These are phyloP conservation scores for Harrya chromipes DNA, from an alignment of 768 basidiomycete species.

Conservation along the genomic window DNA sequence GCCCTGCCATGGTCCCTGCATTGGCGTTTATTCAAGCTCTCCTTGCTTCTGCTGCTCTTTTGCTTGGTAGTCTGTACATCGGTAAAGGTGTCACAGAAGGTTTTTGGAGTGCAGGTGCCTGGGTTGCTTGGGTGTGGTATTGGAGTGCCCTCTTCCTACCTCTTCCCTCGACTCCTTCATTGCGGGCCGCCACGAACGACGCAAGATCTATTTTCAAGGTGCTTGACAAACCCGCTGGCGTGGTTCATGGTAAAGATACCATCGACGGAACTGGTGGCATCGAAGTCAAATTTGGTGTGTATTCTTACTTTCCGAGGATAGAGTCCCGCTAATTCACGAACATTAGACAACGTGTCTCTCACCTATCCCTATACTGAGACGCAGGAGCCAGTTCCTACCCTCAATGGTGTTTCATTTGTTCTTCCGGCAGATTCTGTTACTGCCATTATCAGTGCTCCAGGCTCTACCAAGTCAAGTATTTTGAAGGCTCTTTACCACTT, in stretches of 20 bases:
- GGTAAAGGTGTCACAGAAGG: slow-evolving; percentile 28
- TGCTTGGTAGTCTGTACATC: slow-evolving; percentile 52
- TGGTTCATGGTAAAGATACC: slow-evolving; percentile 76
- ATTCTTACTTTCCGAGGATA: background rate
- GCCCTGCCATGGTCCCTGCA: background rate
- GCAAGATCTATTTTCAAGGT: slow-evolving; percentile 78
- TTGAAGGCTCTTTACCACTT: slow-evolving; percentile 88
- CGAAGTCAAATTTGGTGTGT: slow-evolving; percentile 83
- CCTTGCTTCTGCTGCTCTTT: slow-evolving; percentile 77
- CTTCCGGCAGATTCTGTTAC: slow-evolving; percentile 86
- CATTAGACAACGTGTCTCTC: slow-evolving; percentile 77
- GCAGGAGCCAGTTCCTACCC: slow-evolving; percentile 51
- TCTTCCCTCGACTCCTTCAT: slow-evolving; percentile 34
- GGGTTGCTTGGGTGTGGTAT: slow-evolving; percentile 31
- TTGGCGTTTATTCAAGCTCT: slow-evolving; percentile 61
- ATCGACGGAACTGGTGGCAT: slow-evolving; percentile 71
- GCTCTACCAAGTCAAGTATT: slow-evolving; percentile 80
- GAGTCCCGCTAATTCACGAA: background rate
- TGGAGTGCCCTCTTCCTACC: slow-evolving; percentile 35
- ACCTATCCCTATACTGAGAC: slow-evolving; percentile 62
- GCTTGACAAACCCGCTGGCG: slow-evolving; percentile 77
- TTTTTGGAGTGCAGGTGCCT: slow-evolving; percentile 27
- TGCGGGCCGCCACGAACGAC: slow-evolving; percentile 73
- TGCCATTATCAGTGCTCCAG: slow-evolving; percentile 84
- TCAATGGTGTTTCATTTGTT: slow-evolving; percentile 81